Conservation (phyloP, 176 grass and related monocot species). For the Carex myosuroides region DNA sequence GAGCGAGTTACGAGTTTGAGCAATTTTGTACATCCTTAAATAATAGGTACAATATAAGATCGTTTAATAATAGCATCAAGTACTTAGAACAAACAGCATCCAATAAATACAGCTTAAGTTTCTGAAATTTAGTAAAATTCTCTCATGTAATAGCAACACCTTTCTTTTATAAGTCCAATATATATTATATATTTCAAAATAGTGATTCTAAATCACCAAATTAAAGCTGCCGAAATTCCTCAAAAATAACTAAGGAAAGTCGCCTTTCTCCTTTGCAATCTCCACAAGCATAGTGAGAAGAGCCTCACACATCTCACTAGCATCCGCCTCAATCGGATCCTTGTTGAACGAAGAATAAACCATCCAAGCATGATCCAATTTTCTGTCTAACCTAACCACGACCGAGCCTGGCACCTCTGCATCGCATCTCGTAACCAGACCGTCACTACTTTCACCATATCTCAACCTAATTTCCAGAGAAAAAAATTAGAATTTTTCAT, state of each 20-base stretch:
- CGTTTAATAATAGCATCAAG: not conserved
- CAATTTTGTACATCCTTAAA: too few species aligned
- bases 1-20: too few species aligned
- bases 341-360: slow-evolving; percentile 52
- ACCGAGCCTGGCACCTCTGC: slow-evolving; percentile 83
- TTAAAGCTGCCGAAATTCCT: not conserved
- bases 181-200: not conserved
- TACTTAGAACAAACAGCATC: not conserved
- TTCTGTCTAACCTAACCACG: slow-evolving; percentile 58
- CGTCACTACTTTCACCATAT: slow-evolving; percentile 64
- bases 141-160: not conserved
- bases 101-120: not conserved
- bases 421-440: slow-evolving; percentile 58
- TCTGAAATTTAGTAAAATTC: not conserved
- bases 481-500: not conserved
- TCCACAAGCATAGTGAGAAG: slow-evolving; percentile 73
- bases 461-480: slow-evolving; percentile 24
- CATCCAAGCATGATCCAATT: slow-evolving; percentile 80
- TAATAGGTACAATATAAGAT: not conserved
- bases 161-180: not conserved
- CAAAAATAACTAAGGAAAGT: not conserved
- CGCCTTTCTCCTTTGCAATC: slow-evolving; percentile 33
- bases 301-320: slow-evolving; percentile 73
- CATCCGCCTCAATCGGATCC: slow-evolving; percentile 45
- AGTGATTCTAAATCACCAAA: not conserved